Evolutionary conservation across 2,329 filamentous ascomycete genomes (phyloP).

Genomic region (Pseudogymnoascus sp.): DNA sequence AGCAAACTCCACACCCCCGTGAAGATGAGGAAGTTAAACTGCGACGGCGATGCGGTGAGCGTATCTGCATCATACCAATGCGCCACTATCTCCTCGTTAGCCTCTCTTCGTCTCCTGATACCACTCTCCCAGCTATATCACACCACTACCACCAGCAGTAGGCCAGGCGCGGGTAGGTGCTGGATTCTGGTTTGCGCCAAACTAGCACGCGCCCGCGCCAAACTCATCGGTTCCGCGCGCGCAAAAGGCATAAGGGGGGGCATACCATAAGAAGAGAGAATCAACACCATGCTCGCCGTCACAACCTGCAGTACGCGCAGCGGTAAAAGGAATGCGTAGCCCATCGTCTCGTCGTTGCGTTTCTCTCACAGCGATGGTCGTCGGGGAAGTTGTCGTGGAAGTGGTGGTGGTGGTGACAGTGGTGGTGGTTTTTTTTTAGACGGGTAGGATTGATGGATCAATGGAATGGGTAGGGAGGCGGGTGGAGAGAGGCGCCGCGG

Average conservation of each 20-base stretch:
- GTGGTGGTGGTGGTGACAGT: too few species aligned
- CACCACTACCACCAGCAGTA: not conserved
- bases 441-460: not conserved
- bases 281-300: constrained; percentile 39
- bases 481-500: not conserved
- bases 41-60: constrained; percentile 44
- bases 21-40: constrained; percentile 53
- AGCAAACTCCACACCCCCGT: constrained; percentile 46
- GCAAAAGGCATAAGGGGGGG: not conserved
- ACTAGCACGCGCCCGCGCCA: not conserved
- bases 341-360: not conserved
- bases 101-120: too few species aligned
- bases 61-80: constrained; percentile 54
- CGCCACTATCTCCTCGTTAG: constrained; percentile 38
- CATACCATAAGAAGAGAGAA: constrained; percentile 45
- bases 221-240: not conserved
- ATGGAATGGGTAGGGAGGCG: too few species aligned
- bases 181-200: not conserved
- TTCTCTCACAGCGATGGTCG: not conserved
- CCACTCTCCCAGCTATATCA: too few species aligned
- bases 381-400: not conserved
- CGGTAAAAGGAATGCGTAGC: constrained; percentile 14
- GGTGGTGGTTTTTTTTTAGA: not conserved
- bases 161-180: too few species aligned
- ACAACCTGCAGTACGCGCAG: constrained; percentile 41